Percentiles rank a stretch among this genome's conserved stretches.
These are phyloP conservation scores for Chlorella sp. DNA, from an alignment of 139 green algal genomes.

Conservation along the genomic window DNA sequence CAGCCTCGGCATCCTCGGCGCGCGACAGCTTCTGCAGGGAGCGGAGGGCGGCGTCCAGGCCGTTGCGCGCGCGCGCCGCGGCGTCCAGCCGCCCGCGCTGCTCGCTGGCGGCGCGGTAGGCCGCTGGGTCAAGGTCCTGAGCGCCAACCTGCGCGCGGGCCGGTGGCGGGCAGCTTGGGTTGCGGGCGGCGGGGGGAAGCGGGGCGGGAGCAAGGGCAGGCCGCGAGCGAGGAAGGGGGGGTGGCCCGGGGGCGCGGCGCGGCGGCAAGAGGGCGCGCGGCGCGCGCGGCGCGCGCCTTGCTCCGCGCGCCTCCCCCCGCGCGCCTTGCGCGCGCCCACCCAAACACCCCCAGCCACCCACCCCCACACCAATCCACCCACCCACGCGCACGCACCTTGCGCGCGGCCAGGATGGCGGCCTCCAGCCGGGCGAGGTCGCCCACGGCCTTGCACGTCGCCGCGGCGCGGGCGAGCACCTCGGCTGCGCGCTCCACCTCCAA, in stretches of 20 bases:
- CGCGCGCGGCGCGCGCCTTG: too few relatives aligned
- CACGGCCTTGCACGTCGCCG: slow-evolving; percentile 42
- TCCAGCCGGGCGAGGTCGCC: slow-evolving; percentile 72
- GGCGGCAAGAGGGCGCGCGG: too few relatives aligned
- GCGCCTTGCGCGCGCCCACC: too few relatives aligned
- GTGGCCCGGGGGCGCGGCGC: not conserved
- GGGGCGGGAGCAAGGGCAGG: too few relatives aligned
- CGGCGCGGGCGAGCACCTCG: slow-evolving; percentile 61
- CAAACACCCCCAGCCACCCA: too few relatives aligned
- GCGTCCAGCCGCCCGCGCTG: slow-evolving; percentile 53
- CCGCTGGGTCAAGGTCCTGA: slow-evolving; percentile 64
- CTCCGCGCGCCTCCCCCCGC: too few relatives aligned
- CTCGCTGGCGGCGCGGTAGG: slow-evolving; percentile 59
- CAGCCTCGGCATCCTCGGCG: slow-evolving; percentile 47
- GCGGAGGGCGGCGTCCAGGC: slow-evolving; percentile 54
- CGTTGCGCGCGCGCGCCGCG: slow-evolving; percentile 29
- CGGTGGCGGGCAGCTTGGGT: too few relatives aligned
- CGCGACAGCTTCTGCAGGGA: slow-evolving; percentile 43
- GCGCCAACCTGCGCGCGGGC: slow-evolving; percentile 68
- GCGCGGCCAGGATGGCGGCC: slow-evolving; percentile 64
- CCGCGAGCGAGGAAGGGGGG: not conserved
- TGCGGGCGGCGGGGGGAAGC: too few relatives aligned
- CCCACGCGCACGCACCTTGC: slow-evolving; percentile 47
- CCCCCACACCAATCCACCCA: not conserved
- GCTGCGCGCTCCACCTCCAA: slow-evolving; percentile 67